These are phyloP conservation scores for Penicillium parvum DNA, from an alignment of 495 filamentous ascomycete genomes.

Conservation along the genomic window DNA sequence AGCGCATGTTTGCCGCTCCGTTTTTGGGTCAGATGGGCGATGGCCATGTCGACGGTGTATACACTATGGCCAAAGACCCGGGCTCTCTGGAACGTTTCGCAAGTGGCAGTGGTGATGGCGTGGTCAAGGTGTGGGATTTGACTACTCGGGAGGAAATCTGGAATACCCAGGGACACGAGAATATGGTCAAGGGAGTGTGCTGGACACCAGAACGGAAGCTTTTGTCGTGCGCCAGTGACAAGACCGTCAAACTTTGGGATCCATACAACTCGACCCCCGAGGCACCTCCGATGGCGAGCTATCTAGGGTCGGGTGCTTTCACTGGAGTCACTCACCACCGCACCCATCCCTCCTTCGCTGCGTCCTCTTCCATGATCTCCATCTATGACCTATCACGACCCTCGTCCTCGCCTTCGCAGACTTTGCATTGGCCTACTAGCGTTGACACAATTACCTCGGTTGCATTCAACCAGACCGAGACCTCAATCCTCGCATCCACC, in stretches of 20 bases:
- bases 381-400: constrained; percentile 81
- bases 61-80: constrained; percentile 67
- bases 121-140: constrained; percentile 93
- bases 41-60: constrained; percentile 93
- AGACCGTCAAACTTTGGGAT: constrained; percentile 83
- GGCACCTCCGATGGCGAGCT: constrained; percentile 68
- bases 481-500: constrained; percentile 77
- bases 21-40: constrained; percentile 83
- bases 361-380: constrained; percentile 72
- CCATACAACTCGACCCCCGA: constrained; percentile 69
- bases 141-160: constrained; percentile 73
- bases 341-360: constrained; percentile 66
- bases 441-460: constrained; percentile 90
- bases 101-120: constrained; percentile 77
- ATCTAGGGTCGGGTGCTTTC: constrained; percentile 75
- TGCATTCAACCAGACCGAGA: constrained; percentile 91
- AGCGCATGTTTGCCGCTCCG: constrained; percentile 93
- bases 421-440: constrained; percentile 78
- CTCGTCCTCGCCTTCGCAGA: constrained; percentile 68
- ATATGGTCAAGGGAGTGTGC: constrained; percentile 86
- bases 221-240: constrained; percentile 84
- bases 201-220: constrained; percentile 83
- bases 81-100: constrained; percentile 65
- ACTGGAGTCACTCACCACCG: constrained; percentile 83
- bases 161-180: constrained; percentile 74